These are phyloP conservation scores for Clarireedia homoeocarpa DNA, from an alignment of 2,329 filamentous ascomycete genomes.

Conservation along the genomic window DNA sequence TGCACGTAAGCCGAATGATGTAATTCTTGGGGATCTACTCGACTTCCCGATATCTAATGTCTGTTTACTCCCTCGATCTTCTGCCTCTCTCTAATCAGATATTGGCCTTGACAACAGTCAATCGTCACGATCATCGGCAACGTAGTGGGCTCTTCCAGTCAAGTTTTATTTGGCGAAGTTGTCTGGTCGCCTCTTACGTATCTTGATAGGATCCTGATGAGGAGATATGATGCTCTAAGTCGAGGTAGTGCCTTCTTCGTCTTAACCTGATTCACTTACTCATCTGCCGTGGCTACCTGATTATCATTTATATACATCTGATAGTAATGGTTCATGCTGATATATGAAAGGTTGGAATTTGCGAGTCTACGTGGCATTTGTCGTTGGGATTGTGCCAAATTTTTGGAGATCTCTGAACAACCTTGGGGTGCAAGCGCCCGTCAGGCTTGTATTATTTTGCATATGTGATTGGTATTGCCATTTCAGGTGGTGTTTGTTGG, in stretches of 20 bases:
- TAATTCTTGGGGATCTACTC: slow-evolving; percentile 34
- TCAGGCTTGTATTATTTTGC: slow-evolving; percentile 44
- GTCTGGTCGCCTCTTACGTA: slow-evolving; percentile 32
- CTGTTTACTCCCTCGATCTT: background rate
- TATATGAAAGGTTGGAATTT: slow-evolving; percentile 32
- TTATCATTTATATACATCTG: slow-evolving; percentile 31
- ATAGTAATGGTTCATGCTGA: slow-evolving; percentile 27
- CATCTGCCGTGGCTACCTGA: slow-evolving; percentile 30
- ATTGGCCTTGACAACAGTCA: slow-evolving; percentile 9
- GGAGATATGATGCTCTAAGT: slow-evolving; percentile 30
- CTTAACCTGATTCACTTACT: slow-evolving; percentile 35
- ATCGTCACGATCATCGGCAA: slow-evolving; percentile 34
- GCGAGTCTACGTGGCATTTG: slow-evolving; percentile 29
- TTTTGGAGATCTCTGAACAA: slow-evolving; percentile 36
- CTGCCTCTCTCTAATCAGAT: background rate
- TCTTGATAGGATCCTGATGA: slow-evolving; percentile 31
- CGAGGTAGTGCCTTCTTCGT: slow-evolving; percentile 36
- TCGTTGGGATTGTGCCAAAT: slow-evolving; percentile 33
- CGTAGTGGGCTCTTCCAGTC: slow-evolving; percentile 30
- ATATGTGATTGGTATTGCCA: slow-evolving; percentile 44
- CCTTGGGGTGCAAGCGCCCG: slow-evolving; percentile 33
- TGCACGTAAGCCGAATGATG: slow-evolving; percentile 33
- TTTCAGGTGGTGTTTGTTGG: slow-evolving; percentile 30
- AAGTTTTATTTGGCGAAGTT: slow-evolving; percentile 29
- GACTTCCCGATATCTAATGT: slow-evolving; percentile 34